These are phyloP conservation scores for Colletotrichum scovillei DNA, from an alignment of 2,329 filamentous ascomycete species.

Conservation along the genomic window DNA sequence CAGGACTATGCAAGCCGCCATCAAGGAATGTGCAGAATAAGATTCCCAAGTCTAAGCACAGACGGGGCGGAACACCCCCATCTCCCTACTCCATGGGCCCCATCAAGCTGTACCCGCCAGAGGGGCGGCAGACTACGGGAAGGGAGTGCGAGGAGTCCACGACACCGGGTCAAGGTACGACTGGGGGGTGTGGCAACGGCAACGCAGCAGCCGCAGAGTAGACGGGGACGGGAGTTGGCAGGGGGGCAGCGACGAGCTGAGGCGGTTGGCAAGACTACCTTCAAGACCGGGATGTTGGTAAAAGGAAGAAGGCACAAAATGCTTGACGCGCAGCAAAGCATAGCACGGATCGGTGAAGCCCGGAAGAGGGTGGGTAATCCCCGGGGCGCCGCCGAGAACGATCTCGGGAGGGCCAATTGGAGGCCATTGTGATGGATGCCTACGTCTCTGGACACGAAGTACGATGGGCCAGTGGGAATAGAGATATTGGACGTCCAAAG, in stretches of 20 bases:
- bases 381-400: neutral
- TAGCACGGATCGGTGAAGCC: slow-evolving; percentile 9
- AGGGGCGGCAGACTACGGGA: neutral
- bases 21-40: slow-evolving; percentile 11
- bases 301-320: neutral
- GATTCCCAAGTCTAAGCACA: neutral
- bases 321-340: neutral
- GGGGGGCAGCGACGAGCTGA: slow-evolving; percentile 10
- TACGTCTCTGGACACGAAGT: slow-evolving; percentile 28
- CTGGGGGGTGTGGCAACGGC: slow-evolving; percentile 4
- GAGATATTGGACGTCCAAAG: neutral
- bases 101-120: neutral
- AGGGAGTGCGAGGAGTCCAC: slow-evolving; percentile 6
- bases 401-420: slow-evolving; percentile 3
- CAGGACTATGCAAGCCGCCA: slow-evolving; percentile 22
- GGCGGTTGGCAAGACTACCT: slow-evolving; percentile 6
- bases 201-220: neutral
- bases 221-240: neutral
- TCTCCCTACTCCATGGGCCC: neutral
- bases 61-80: neutral
- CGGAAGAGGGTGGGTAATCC: slow-evolving; percentile 3
- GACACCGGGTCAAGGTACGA: neutral
- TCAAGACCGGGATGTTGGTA: neutral
- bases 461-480: slow-evolving; percentile 14
- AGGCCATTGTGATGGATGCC: slow-evolving; percentile 8